Conservation (phyloP, 2,329 filamentous ascomycete genomes). For the Aspergillus ustus region DNA sequence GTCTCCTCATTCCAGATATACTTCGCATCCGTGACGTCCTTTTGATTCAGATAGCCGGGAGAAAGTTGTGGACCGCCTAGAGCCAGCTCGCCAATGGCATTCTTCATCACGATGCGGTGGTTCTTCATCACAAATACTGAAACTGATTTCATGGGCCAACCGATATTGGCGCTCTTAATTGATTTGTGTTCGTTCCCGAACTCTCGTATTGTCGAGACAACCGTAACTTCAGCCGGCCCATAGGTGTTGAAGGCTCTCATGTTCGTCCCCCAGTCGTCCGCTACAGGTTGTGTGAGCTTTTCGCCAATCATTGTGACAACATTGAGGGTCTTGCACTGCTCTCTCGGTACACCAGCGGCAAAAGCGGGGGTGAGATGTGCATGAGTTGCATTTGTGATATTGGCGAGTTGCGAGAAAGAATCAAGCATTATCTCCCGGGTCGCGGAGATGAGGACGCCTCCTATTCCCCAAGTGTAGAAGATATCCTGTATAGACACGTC, state of each 20-base stretch:
- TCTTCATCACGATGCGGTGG: slow-evolving; percentile 30
- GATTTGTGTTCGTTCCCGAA: slow-evolving; percentile 32
- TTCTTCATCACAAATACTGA: slow-evolving; percentile 36
- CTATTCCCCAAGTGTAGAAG: slow-evolving; percentile 37
- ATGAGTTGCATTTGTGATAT: slow-evolving; percentile 33
- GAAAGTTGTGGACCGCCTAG: slow-evolving; percentile 37
- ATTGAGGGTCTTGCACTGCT: slow-evolving; percentile 34
- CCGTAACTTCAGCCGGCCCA: slow-evolving; percentile 44
- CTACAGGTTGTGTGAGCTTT: slow-evolving; percentile 37
- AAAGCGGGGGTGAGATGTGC: slow-evolving; percentile 40
- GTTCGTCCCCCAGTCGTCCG: slow-evolving; percentile 43
- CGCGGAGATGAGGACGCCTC: slow-evolving; percentile 33
- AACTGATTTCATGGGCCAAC: slow-evolving; percentile 37
- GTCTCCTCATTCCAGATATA: slow-evolving; percentile 37
- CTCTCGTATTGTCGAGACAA: slow-evolving; percentile 37
- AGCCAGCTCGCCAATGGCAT: slow-evolving; percentile 35
- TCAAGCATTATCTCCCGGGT: slow-evolving; percentile 36
- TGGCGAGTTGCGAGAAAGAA: slow-evolving; percentile 33
- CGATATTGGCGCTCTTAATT: slow-evolving; percentile 37
- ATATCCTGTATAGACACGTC: slow-evolving; percentile 46
- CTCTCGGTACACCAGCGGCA: slow-evolving; percentile 33
- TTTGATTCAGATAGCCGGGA: slow-evolving; percentile 35
- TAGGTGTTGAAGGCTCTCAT: slow-evolving; percentile 46
- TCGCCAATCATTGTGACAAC: slow-evolving; percentile 44
- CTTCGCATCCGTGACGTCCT: slow-evolving; percentile 34